Conservation (phyloP, 176 grass and related monocot species). For the Oryza meyeriana region DNA sequence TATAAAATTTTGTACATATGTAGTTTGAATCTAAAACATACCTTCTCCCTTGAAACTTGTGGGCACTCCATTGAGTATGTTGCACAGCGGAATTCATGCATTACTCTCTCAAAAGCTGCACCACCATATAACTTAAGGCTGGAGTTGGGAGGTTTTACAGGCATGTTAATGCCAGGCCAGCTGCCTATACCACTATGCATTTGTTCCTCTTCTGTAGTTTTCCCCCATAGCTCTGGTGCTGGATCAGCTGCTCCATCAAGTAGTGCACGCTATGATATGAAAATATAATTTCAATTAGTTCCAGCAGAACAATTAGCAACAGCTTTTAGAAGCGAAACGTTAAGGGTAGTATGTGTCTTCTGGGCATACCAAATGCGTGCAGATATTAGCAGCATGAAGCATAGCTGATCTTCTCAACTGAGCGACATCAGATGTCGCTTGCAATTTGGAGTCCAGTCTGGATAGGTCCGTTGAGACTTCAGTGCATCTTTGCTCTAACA, state of each 20-base stretch:
- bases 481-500: slow-evolving; percentile 81
- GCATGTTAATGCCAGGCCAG: slow-evolving; percentile 81
- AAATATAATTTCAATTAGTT: slow-evolving; percentile 14
- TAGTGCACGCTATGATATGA: slow-evolving; percentile 49
- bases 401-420: slow-evolving; percentile 84
- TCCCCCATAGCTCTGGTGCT: slow-evolving; percentile 94
- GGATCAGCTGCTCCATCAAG: slow-evolving; percentile 96
- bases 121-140: slow-evolving; percentile 89
- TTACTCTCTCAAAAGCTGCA: slow-evolving; percentile 93
- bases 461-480: slow-evolving; percentile 77
- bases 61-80: slow-evolving; percentile 95
- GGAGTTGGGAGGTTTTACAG: slow-evolving; percentile 71
- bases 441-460: slow-evolving; percentile 73
- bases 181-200: slow-evolving; percentile 81
- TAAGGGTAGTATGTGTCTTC: not conserved
- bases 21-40: slow-evolving; percentile 23
- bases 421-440: slow-evolving; percentile 85
- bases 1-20: not conserved
- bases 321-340: slow-evolving; percentile 17
- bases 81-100: slow-evolving; percentile 92
- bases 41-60: slow-evolving; percentile 94
- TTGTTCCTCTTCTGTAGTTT: slow-evolving; percentile 81
- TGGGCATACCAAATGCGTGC: slow-evolving; percentile 75
- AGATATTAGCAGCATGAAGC: slow-evolving; percentile 87
- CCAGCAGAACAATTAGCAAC: not conserved